Conservation (phyloP, 2,329 filamentous ascomycete genomes). For the Exophiala dermatitidis region DNA sequence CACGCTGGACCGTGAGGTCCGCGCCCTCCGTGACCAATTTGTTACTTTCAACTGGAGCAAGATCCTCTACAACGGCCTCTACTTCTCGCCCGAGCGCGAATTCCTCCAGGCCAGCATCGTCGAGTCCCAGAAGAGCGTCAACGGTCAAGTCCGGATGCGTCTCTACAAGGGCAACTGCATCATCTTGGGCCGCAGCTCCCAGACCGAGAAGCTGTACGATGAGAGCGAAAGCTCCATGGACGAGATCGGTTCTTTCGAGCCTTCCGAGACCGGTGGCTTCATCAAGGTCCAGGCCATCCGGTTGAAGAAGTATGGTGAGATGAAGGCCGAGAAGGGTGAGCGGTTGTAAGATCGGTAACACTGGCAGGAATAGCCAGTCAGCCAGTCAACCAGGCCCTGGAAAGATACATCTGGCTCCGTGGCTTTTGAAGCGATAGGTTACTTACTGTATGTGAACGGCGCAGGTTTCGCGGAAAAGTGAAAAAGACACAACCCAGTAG, state of each 20-base stretch:
- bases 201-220: constrained; percentile 64
- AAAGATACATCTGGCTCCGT: too few relatives aligned
- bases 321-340: constrained; percentile 31
- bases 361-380: neutral
- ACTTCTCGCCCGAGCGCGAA: constrained; percentile 65
- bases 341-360: neutral
- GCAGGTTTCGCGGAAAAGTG: too few relatives aligned
- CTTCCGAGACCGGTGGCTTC: constrained; percentile 60
- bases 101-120: constrained; percentile 61
- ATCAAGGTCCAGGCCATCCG: constrained; percentile 38
- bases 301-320: constrained; percentile 42
- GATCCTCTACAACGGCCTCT: constrained; percentile 19
- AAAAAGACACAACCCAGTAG: too few relatives aligned
- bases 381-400: too few relatives aligned
- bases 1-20: constrained; percentile 61
- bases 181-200: constrained; percentile 52
- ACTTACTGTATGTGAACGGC: too few relatives aligned
- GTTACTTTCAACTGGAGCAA: constrained; percentile 53
- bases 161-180: constrained; percentile 60
- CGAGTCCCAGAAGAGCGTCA: constrained; percentile 54
- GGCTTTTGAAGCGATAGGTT: too few relatives aligned
- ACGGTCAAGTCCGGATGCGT: constrained; percentile 55
- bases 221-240: constrained; percentile 63
- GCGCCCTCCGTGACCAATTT: constrained; percentile 63
- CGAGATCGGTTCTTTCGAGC: constrained; percentile 60